Conservation (phyloP, 495 filamentous ascomycete species). For the Mytilinidion resinicola region DNA sequence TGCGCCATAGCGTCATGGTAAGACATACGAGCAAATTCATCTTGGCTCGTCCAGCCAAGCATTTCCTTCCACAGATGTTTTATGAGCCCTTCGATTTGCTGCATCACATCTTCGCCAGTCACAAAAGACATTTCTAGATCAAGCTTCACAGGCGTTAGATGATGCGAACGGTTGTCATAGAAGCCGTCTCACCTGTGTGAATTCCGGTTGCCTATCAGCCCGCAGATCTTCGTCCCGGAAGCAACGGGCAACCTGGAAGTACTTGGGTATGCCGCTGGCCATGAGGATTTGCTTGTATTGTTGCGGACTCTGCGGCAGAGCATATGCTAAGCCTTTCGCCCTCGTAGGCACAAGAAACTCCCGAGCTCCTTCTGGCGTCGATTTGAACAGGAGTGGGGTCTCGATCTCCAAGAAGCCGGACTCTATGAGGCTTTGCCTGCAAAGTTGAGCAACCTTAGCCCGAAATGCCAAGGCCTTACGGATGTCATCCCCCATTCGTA, state of each 20-base stretch:
- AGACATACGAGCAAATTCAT: constrained; percentile 52
- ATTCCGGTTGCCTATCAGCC: constrained; percentile 92
- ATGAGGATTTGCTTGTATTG: constrained; percentile 99
- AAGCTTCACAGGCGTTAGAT: constrained; percentile 45
- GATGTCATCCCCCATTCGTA: constrained; percentile 62
- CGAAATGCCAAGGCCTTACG: constrained; percentile 58
- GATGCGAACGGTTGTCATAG: background rate
- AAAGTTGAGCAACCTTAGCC: constrained; percentile 43
- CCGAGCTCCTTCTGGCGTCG: constrained; percentile 88
- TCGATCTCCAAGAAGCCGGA: constrained; percentile 69
- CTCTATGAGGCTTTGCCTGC: constrained; percentile 48
- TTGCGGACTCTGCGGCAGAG: constrained; percentile 91
- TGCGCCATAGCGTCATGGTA: constrained; percentile 73
- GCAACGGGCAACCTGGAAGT: constrained; percentile 90
- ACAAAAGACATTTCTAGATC: constrained; percentile 91
- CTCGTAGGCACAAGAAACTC: constrained; percentile 95
- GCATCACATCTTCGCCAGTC: constrained; percentile 66
- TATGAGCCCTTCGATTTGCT: constrained; percentile 58
- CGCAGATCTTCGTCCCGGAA: constrained; percentile 94
- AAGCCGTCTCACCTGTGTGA: constrained; percentile 65
- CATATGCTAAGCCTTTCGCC: constrained; percentile 68
- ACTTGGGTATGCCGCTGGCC: constrained; percentile 73
- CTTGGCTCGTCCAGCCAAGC: constrained; percentile 29
- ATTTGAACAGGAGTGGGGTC: constrained; percentile 93
- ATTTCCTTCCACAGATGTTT: constrained; percentile 47